Evolutionary conservation across 2,329 filamentous ascomycete genomes (phyloP), one percentile per base, ranked within the genome.

Genomic region (Phialophora macrospora): DNA sequence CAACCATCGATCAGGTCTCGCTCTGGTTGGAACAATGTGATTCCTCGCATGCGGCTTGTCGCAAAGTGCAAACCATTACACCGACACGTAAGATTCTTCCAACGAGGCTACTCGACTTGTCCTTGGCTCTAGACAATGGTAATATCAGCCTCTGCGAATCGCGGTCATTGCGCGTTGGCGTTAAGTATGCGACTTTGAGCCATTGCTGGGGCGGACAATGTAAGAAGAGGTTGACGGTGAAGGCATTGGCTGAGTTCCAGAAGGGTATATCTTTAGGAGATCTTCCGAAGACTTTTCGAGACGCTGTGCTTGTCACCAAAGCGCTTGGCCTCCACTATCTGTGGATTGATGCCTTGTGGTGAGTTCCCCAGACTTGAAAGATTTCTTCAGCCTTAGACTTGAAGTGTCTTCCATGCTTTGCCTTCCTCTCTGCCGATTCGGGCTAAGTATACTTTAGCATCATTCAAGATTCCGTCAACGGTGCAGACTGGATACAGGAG

Each of bases 331-430:
- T 58, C 22, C 20, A 46, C n/a, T 58, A 46, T 20, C 55, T 58
- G 12, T 44, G 55, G 55, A 58, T 58, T 20, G 55, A 58, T 46
- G 34, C 55, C 9, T 38, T 58, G 12, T 58, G 52, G 52, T 55
- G 17, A 55, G 52, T 28, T 22, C 14, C 51, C 52, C 52, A 55
- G 5, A 1, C 26, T 34, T n/a, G 24, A 34, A 34, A 11, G 24
- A 32, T 32, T 20, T 55, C 17, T 28, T 30, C 52, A 55, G 28
- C n/a, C 14, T 26, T 17, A 20, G 17, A 44, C 7, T 3, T 44
- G 4, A n/a, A n/a, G 3, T 6, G 6, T 3, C n/a, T 44, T 20
- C 8, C 14, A n/a, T 44, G 38, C 5, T 44, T 8, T 44, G 8
- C 17, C 17, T n/a, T 44, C 14, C 17, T 24, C 9, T 52, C 22